These are phyloP conservation scores for Penicillium sclerotigenum DNA, from an alignment of 2,329 filamentous ascomycete genomes.

Conservation along the genomic window DNA sequence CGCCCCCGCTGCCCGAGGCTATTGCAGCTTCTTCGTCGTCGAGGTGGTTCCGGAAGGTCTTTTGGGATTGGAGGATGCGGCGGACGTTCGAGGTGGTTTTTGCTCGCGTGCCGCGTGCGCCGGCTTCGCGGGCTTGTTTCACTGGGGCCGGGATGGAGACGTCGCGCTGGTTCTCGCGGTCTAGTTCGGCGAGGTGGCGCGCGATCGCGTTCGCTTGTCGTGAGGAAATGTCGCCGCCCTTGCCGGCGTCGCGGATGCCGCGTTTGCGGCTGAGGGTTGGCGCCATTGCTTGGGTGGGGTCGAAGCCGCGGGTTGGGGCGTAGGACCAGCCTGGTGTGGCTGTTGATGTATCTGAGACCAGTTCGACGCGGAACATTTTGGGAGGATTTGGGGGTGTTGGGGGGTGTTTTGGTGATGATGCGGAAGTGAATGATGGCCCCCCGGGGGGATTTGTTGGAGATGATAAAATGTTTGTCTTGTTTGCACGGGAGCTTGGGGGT, in stretches of 20 bases:
- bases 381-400: not conserved
- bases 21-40: slow-evolving; percentile 50
- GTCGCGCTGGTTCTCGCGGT: slow-evolving; percentile 73
- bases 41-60: slow-evolving; percentile 51
- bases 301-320: slow-evolving; percentile 69
- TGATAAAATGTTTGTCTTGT: slow-evolving; percentile 19
- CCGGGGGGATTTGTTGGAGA: not conserved
- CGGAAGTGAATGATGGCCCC: slow-evolving; percentile 1
- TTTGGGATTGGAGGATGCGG: slow-evolving; percentile 48
- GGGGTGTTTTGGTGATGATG: not conserved
- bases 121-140: slow-evolving; percentile 48
- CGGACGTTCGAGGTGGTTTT: slow-evolving; percentile 49
- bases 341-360: slow-evolving; percentile 68
- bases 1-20: slow-evolving; percentile 9
- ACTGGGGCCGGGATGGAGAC: slow-evolving; percentile 66
- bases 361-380: slow-evolving; percentile 70
- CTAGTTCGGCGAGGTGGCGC: slow-evolving; percentile 77
- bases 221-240: slow-evolving; percentile 67
- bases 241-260: slow-evolving; percentile 58
- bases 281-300: slow-evolving; percentile 56
- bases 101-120: slow-evolving; percentile 31
- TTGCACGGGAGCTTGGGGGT: slow-evolving; percentile 11
- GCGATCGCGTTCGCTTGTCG: slow-evolving; percentile 77
- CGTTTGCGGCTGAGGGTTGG: slow-evolving; percentile 63
- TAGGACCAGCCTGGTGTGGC: slow-evolving; percentile 88